Base-by-base conservation (phyloP, 2,329 filamentous ascomycete genomes). In the Beauveria medogensis region DNA sequence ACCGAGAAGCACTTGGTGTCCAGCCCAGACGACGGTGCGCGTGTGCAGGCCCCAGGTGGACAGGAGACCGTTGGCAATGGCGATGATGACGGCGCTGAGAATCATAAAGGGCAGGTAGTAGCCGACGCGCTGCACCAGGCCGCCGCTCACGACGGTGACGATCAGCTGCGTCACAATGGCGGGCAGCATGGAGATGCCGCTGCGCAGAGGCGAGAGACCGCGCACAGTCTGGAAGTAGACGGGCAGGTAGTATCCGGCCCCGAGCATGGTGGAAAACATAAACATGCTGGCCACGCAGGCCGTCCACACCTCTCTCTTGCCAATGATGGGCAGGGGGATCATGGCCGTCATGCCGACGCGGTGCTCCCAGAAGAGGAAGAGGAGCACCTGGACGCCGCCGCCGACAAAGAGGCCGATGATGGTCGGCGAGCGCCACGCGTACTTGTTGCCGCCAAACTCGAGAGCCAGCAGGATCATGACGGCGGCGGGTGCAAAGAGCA, bases 191-290 rank as follows among this genome's bases (percentile, higher is more conserved):
- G 69, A 59, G 5, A 72, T 65, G 48, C 70, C 70, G 30, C 69
- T 69, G 20, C 60, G 63, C 24, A 72, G 66, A 3, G 70, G 69
- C 4, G 69, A 65, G 3, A 64, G 62, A 34, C 66, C 72, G 62
- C 74, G 74, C 63, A 82, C 73, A 37, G 75, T 73, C 69, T 83
- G 78, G 68, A 83, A 81, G 72, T 80, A 82, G 62, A 82, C 73
- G 2, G 80, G 79, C 5, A 81, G 69, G 63, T 79, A 80, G 69
- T 77, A 80, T 4, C 79, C 68, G 1, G 75, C 69, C 1, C 80
- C 65, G 62, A 81, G 77, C 55, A 78, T 77, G 12, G 73, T 69
- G 3, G 74, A 72, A 16, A 76, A 75, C 20, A 80, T 72, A 59
- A 78, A 73, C 37, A 78, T 73, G 26, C 73, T 72, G 46, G 75